These are phyloP conservation scores for Daldinia concentrica DNA, from an alignment of 495 filamentous ascomycete species.

Conservation along the genomic window DNA sequence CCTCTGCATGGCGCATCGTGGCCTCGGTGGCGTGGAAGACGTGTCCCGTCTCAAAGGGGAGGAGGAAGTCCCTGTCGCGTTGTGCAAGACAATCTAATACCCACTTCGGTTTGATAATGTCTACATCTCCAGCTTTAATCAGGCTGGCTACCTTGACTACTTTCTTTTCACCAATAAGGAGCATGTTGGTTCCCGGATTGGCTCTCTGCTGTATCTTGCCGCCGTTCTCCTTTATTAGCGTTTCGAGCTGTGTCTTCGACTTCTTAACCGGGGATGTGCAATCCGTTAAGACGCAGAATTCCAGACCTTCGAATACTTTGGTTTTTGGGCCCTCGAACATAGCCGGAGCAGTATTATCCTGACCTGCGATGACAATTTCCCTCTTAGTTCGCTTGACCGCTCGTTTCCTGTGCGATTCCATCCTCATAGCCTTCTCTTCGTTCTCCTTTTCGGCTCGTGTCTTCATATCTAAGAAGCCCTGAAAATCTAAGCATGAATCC, in stretches of 20 bases:
- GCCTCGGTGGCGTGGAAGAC: slow-evolving; percentile 54
- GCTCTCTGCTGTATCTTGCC: slow-evolving; percentile 83
- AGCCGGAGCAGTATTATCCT: slow-evolving; percentile 57
- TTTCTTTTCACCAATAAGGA: slow-evolving; percentile 83
- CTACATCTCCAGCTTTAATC: slow-evolving; percentile 70
- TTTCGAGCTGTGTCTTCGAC: slow-evolving; percentile 82
- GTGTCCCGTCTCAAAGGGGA: slow-evolving; percentile 76
- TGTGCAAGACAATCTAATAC: slow-evolving; percentile 82
- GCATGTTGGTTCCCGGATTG: slow-evolving; percentile 64
- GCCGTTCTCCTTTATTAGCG: slow-evolving; percentile 85
- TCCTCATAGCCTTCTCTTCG: slow-evolving; percentile 75
- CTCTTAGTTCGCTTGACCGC: slow-evolving; percentile 70
- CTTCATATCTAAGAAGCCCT: slow-evolving; percentile 79
- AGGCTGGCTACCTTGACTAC: slow-evolving; percentile 88
- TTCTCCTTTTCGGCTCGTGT: slow-evolving; percentile 75
- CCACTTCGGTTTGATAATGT: slow-evolving; percentile 85
- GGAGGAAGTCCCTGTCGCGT: slow-evolving; percentile 63
- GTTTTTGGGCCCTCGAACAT: slow-evolving; percentile 63
- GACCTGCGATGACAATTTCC: slow-evolving; percentile 77
- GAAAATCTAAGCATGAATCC: slow-evolving; percentile 77
- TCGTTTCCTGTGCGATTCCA: slow-evolving; percentile 77
- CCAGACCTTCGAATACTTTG: slow-evolving; percentile 72
- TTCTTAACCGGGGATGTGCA: slow-evolving; percentile 64
- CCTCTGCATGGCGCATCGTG: slow-evolving; percentile 42
- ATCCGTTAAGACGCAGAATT: slow-evolving; percentile 73